Conservation (phyloP, 345 rosid species). For the Camelina laxa region DNA sequence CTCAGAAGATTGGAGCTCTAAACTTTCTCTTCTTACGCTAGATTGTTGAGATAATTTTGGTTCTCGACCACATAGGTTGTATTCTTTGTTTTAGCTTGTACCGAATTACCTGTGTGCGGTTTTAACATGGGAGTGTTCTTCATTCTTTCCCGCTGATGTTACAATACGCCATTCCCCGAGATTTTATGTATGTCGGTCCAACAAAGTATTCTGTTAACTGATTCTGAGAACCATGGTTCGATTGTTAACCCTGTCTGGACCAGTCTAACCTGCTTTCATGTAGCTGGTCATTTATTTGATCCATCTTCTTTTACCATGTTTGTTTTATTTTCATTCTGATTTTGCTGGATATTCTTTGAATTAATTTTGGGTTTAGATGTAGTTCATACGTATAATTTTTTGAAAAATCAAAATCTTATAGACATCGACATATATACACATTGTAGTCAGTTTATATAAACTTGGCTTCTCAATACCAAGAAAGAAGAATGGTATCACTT, state of each 20-base stretch:
- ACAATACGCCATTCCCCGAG: not conserved
- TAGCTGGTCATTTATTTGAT: not conserved
- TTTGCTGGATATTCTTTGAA: slow-evolving; percentile 11
- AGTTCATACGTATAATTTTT: slow-evolving; percentile 2
- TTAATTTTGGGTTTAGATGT: not conserved
- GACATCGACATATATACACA: slow-evolving; percentile 8
- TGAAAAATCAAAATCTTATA: slow-evolving; percentile 1
- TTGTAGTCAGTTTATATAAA: not conserved
- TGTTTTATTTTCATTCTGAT: slow-evolving; percentile 15
- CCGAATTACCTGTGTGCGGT: slow-evolving; percentile 17
- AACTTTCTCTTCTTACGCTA: slow-evolving; percentile 13
- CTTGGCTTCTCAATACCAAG: not conserved
- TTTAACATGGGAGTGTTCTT: slow-evolving; percentile 7
- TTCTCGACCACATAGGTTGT: slow-evolving; percentile 41
- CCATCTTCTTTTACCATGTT: not conserved
- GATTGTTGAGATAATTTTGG: slow-evolving; percentile 35
- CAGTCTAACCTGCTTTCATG: not conserved
- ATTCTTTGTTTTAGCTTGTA: slow-evolving; percentile 26
- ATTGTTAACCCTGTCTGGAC: not conserved
- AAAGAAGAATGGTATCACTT: slow-evolving; percentile 33
- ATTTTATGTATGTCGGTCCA: not conserved
- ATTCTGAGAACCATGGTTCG: slow-evolving; percentile 16
- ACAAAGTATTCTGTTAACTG: slow-evolving; percentile 1
- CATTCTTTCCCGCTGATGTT: slow-evolving; percentile 14
- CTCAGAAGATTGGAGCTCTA: slow-evolving; percentile 2